A percentile compares a stretch with the other conserved stretches of the same genome.
These are phyloP conservation scores for Aspergillus fructus DNA, from an alignment of 2,329 filamentous ascomycete genomes.

Conservation along the genomic window DNA sequence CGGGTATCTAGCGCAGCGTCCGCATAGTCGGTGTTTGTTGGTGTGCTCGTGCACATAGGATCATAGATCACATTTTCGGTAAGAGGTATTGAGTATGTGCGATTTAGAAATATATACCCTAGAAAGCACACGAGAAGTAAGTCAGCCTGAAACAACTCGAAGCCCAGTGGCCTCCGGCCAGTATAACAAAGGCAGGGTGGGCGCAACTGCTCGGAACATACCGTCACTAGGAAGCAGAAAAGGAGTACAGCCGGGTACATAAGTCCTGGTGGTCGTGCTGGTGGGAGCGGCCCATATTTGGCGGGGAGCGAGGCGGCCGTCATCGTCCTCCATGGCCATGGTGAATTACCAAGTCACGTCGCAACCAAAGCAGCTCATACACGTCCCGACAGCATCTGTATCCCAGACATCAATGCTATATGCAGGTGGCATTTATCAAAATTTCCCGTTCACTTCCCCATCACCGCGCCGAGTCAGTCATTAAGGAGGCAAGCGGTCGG, in stretches of 20 bases:
- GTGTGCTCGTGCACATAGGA: constrained; percentile 47
- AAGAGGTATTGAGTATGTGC: constrained; percentile 45
- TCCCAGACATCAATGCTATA: constrained; percentile 6
- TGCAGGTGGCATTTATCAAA: not conserved
- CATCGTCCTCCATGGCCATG: constrained; percentile 38
- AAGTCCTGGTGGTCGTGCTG: constrained; percentile 35
- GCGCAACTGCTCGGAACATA: constrained; percentile 21
- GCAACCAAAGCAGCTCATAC: constrained; percentile 15
- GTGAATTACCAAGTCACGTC: constrained; percentile 20
- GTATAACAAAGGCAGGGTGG: not conserved
- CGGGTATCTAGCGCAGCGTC: constrained; percentile 64
- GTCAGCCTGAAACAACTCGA: not conserved
- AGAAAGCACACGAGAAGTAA: constrained; percentile 7
- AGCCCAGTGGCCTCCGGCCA: not conserved
- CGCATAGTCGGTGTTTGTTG: constrained; percentile 33
- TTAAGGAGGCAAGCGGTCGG: not conserved
- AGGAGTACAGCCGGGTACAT: constrained; percentile 57
- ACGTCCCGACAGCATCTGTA: constrained; percentile 15
- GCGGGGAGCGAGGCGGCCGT: constrained; percentile 34
- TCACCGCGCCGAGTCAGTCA: constrained; percentile 2
- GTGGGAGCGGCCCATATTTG: constrained; percentile 43
- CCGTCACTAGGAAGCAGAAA: constrained; percentile 62
- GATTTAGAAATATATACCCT: constrained; percentile 45
- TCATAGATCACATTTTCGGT: constrained; percentile 50
- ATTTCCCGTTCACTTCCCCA: constrained; percentile 8